phyloP scores from a whole-genome alignment of 2,329 filamentous ascomycete species.

The Rhexocercosporidium sp. region DNA sequence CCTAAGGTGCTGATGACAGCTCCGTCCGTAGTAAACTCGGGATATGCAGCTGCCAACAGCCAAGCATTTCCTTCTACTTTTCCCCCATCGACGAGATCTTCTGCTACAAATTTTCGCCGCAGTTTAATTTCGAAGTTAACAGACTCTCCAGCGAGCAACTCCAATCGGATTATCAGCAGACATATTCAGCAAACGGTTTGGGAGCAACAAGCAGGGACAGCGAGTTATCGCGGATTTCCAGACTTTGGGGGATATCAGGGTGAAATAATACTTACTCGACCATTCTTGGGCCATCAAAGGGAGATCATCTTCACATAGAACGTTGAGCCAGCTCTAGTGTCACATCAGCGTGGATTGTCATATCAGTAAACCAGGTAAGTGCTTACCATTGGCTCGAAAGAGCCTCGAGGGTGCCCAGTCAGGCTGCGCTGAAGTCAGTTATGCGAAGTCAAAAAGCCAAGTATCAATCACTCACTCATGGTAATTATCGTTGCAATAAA shows the following conservation, averaged over 20 bases:
- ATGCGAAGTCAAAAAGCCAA: not conserved
- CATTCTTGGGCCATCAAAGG: conserved; percentile 30
- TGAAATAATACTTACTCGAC: too few species aligned
- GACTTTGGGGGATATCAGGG: too few species aligned
- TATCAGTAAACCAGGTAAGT: not conserved
- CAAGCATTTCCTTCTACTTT: conserved; percentile 46
- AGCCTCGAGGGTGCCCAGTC: conserved; percentile 46
- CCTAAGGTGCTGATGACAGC: conserved; percentile 29
- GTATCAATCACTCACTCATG: conserved; percentile 39
- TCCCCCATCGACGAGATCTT: conserved; percentile 58
- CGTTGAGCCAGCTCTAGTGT: conserved; percentile 27
- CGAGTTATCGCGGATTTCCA: too few species aligned
- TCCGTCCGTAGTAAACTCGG: conserved; percentile 28
- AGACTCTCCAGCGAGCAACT: conserved; percentile 28
- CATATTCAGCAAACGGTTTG: too few species aligned
- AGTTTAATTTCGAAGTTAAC: conserved; percentile 34
- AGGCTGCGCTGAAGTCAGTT: conserved; percentile 43
- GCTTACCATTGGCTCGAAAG: conserved; percentile 46
- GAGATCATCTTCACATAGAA: conserved; percentile 29
- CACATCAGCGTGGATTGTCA: not conserved
- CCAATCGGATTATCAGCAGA: too few species aligned
- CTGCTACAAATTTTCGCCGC: conserved; percentile 50
- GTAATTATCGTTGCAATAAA: conserved; percentile 74
- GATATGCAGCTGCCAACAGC: conserved; percentile 35
- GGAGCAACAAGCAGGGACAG: too few species aligned